Evolutionary conservation across 345 rosid genomes (phyloP).

Genomic region (Salix viminalis): DNA sequence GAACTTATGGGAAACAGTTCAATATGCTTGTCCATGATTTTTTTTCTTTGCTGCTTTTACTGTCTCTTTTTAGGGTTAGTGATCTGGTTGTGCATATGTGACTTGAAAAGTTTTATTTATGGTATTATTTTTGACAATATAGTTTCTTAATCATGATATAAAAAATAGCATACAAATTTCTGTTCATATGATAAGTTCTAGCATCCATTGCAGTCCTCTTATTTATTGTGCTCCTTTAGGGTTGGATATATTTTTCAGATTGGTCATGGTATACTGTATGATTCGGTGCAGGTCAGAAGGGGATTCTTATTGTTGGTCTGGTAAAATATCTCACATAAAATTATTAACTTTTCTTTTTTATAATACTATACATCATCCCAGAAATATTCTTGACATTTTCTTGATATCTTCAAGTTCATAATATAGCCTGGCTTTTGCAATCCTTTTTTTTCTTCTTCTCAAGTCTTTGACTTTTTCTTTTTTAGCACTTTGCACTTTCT

Average conservation of each 20-base stretch:
- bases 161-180: background rate
- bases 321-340: background rate
- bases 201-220: background rate
- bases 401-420: background rate
- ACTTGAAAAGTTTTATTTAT: no score
- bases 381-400: background rate
- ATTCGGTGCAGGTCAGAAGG: constrained; percentile 7
- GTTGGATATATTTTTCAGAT: background rate
- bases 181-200: background rate
- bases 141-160: background rate
- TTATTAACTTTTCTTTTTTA: background rate
- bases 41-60: background rate
- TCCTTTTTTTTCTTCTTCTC: background rate
- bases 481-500: background rate
- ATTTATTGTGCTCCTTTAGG: background rate
- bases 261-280: background rate
- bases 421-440: background rate
- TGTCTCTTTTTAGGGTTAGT: background rate
- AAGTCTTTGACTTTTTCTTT: background rate
- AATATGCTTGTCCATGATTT: background rate
- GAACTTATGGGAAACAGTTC: background rate
- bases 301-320: background rate
- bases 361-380: background rate
- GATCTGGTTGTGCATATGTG: background rate
- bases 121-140: background rate